Evolutionary conservation across 192 early-diverging fungal species (phyloP), one percentile per base, ranked within the genome.

Genomic region (Backusella luteola): DNA sequence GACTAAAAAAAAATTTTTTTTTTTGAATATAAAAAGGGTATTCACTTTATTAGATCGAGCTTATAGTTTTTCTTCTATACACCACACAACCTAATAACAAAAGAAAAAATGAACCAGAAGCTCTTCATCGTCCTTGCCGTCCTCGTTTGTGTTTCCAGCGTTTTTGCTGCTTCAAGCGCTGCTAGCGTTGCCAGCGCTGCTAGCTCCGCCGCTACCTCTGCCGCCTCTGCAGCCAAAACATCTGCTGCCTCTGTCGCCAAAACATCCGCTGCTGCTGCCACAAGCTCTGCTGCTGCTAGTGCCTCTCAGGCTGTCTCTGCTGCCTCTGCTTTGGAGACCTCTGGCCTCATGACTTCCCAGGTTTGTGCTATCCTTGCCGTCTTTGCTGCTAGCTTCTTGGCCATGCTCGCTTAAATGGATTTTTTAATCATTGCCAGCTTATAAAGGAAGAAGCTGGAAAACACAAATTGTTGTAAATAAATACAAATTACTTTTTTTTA

Each of bases 351-450:
- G 6, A 36, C 44, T n/a, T 21, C 68, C n/a, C 75, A 76, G 68
- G 26, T 69, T 49, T 67, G 66, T 17, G 66, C 67, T 9, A 49
- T 76, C 17, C 49, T 42, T 34, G 67, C 75, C 23, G 46, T 76
- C 67, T 76, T 76, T 69, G 66, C 66, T 53, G 75, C 67, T 68
- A 76, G 75, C 34, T 76, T 76, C 42, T 67, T 67, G 26, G 67
- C 67, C 34, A 76, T 76, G 75, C 75, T 76, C 21, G 67, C 66
- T 35, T 76, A 74, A 74, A 53, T 6, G 6, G 2, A n/a, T 63
- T 7, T 63, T 26, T 26, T 26, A 63, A 49, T 39, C 38, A 39
- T 53, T 53, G 5, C 1, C n/a, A 11, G 53, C 53, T 56, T 56
- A 9, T 56, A 59, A 19, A 59, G 53, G 53, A 59, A 59, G 11